Evolutionary conservation across 352 stramenopile species (phyloP), one percentile per base, ranked within the genome.

Genomic region (Phytophthora tubulina): DNA sequence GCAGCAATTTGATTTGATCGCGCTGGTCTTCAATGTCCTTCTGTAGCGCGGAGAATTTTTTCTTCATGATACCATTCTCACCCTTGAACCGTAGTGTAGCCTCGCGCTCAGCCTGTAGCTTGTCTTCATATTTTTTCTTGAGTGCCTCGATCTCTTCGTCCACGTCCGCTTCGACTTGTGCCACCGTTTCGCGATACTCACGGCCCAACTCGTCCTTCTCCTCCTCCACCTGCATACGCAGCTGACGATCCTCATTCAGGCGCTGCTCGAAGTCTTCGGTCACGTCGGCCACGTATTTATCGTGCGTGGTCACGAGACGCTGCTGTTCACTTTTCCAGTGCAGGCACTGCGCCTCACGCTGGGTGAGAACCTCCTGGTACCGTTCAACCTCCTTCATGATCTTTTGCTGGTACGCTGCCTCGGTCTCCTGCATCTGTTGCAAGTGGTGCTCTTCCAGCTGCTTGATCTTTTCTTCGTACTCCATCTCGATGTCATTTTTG

Each of bases 11-110:
- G 69, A 98, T 97, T 66, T 96, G 80, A 53, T 97, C 91, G 11
- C 90, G 91, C 60, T 98, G 93, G 70, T 96, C 88, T 64, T 97
- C 91, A 55, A 98, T 97, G 62, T 97, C 92, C 70, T 98, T 97
- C 63, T 96, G 90, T 14, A 98, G 72, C 0, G 80, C 84, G 0
- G 82, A 89, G 57, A 97, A 98, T 48, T 97, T 97, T 76, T 97
- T 98, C 73, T 97, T 97, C 92, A 98, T 97, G 58, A 98, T 96
- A 8, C 88, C 91, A 76, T 98, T 98, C 66, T 98, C 94, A 6
- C 85, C 93, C 68, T 97, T 98, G n/a, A 98, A 93, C 15, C 89
- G 79, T 58, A 98, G 62, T 14, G 91, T 98, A 3, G 88, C 90
- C 42, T 98, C 88, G 6, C 89, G 81, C 63, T 98, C 92, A 5